Evolutionary conservation across 805 yeast genomes (phyloP), one percentile per base, ranked within the genome.

Genomic region (Candida patagonica): DNA sequence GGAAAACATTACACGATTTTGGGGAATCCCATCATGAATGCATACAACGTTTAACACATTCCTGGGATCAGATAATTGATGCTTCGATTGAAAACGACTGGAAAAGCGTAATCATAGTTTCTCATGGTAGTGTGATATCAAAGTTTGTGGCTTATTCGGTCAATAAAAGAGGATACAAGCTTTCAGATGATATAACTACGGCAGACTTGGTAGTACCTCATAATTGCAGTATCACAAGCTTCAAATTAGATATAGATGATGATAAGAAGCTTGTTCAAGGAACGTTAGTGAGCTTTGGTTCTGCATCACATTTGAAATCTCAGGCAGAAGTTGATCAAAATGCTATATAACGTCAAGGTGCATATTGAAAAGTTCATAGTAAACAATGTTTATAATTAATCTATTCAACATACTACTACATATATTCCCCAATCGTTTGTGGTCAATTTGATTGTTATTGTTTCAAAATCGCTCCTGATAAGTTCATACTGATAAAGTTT

Each of bases 61-160:
- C 50, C 37, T 70, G 80, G 65, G 57, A 65, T 17, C 38, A 43
- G 1, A 59, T 73, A 0, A 54, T 76, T 3, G 60, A 64, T 7
- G 63, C 61, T 21, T 59, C 70, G 2, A 50, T 56, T 2, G 49
- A 48, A 0, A 52, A 60, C 1, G 57, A 58, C 19, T 54, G 59
- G 41, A 23, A 33, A 8, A 40, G 43, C 1, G 68, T 80, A 2
- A 63, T 78, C 10, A 43, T 83, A 16, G 74, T 85, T 42, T 74
- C 86, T 10, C 95, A 85, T 56, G 95, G 95, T 16, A 94, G 94
- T 6, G 80, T 81, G 1, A 77, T 85, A 13, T 71, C 84, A 34
- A 71, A 76, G 22, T 67, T 78, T 26, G 54, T 74, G 29, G 70
- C 71, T 44, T 66, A 76, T 54, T 60, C 80, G 31, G 60, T 74